A percentile compares a stretch with the other conserved stretches of the same genome.
Evolutionary conservation across 2,329 filamentous ascomycete genomes (phyloP).

Genomic region (Fusarium globosum): DNA sequence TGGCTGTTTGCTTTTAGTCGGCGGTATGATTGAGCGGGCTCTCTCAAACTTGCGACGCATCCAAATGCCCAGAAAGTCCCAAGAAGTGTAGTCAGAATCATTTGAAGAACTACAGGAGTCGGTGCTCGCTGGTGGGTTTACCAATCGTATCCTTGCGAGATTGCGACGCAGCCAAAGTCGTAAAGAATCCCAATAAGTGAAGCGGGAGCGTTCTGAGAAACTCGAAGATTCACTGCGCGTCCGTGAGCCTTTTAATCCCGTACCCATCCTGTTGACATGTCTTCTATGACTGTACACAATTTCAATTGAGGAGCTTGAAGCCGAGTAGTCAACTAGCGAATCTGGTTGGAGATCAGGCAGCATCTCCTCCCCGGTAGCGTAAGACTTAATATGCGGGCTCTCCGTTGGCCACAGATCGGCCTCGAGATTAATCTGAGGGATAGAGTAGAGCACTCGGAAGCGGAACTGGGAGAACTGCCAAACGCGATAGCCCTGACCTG

Average conservation of each 20-base stretch:
- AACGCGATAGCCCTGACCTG: neutral
- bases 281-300: too few relatives aligned
- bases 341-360: neutral
- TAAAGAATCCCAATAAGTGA: neutral
- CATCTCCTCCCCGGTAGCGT: neutral
- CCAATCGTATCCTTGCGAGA: too few relatives aligned
- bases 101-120: neutral
- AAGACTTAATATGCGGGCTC: neutral
- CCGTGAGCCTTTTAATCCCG: accelerated
- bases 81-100: neutral
- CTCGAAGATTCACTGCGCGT: neutral
- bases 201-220: neutral
- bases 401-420: neutral
- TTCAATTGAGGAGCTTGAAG: neutral
- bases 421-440: neutral
- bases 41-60: neutral
- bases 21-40: neutral
- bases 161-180: neutral
- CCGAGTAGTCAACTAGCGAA: neutral
- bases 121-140: neutral
- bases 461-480: neutral
- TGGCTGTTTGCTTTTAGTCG: too few relatives aligned
- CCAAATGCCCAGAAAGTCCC: neutral
- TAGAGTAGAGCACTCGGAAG: neutral
- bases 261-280: too few relatives aligned